phyloP scores from a whole-genome alignment of 805 yeast genomes.

The Kurtzmaniella fragi region DNA sequence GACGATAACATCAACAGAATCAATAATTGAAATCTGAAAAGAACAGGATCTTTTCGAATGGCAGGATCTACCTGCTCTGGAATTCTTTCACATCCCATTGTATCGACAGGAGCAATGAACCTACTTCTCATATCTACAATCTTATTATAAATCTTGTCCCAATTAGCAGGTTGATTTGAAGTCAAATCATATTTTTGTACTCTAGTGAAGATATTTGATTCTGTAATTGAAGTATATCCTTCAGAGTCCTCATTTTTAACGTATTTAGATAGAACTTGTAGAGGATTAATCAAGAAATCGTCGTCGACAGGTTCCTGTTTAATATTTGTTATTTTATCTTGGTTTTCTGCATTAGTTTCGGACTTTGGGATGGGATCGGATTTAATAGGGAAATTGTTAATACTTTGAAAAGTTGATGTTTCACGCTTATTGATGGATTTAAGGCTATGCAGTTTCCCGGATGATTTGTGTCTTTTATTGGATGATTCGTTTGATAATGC shows the following conservation, averaged over 20 bases:
- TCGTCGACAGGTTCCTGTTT: background rate
- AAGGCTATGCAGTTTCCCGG: too few relatives aligned
- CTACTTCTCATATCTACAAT: constrained; percentile 63
- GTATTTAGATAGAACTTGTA: constrained; percentile 1
- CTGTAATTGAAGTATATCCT: too few relatives aligned
- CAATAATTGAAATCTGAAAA: constrained; percentile 65
- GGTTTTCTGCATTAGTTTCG: too few relatives aligned
- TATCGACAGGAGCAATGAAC: constrained; percentile 79
- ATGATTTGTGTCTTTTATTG: too few relatives aligned
- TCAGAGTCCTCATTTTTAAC: background rate
- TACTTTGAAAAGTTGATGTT: too few relatives aligned
- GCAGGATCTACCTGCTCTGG: constrained; percentile 40
- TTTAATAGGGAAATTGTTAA: too few relatives aligned
- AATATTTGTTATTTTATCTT: background rate
- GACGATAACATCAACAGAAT: constrained; percentile 83
- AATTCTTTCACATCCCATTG: constrained; percentile 74
- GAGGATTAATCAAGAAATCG: constrained; percentile 1
- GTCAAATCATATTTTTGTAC: background rate
- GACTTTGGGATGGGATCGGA: too few relatives aligned
- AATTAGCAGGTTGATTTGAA: constrained; percentile 35
- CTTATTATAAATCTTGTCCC: constrained; percentile 52
- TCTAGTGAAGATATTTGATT: too few relatives aligned
- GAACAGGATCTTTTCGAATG: constrained; percentile 26
- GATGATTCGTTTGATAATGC: too few relatives aligned
- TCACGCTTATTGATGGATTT: too few relatives aligned